Evolutionary conservation across 1,284 basidiomycete species (phyloP).

Genomic region (Tylopilus sp.): DNA sequence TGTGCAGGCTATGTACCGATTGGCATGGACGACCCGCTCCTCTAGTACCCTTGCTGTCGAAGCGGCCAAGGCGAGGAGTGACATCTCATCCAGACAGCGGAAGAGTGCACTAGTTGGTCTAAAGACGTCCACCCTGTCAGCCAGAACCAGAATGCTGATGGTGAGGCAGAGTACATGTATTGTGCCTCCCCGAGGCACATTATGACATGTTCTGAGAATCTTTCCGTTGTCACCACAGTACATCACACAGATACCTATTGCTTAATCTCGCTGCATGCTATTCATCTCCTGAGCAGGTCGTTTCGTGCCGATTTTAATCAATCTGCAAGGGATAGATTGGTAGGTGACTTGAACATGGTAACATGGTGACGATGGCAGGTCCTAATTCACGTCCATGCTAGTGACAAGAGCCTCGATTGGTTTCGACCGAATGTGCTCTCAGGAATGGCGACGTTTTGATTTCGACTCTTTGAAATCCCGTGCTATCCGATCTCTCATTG

Average conservation of each 20-base stretch:
- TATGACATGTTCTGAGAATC: neutral
- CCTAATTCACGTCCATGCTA: conserved; percentile 6
- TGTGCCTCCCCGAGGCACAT: neutral
- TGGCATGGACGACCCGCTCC: conserved; percentile 27
- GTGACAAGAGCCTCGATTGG: conserved; percentile 35
- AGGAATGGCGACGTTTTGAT: conserved; percentile 30
- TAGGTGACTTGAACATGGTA: conserved; percentile 12
- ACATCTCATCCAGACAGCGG: conserved; percentile 24
- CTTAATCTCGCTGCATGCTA: neutral
- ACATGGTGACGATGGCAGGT: neutral
- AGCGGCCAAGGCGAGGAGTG: conserved; percentile 26
- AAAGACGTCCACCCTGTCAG: conserved; percentile 18
- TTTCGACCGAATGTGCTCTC: conserved; percentile 30
- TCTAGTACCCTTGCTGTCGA: conserved; percentile 26
- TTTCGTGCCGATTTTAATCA: neutral
- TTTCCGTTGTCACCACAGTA: too few species aligned
- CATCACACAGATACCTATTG: neutral
- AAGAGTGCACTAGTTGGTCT: conserved; percentile 32
- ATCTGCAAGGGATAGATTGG: conserved; percentile 32
- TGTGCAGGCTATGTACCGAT: conserved; percentile 16
- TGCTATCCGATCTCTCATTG: conserved; percentile 23
- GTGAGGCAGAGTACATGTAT: neutral
- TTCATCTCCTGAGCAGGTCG: neutral
- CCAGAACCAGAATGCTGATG: conserved; percentile 8
- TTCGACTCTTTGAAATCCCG: conserved; percentile 32